phyloP scores from a whole-genome alignment of 305 asterid species.

The Solanum chacoense region DNA sequence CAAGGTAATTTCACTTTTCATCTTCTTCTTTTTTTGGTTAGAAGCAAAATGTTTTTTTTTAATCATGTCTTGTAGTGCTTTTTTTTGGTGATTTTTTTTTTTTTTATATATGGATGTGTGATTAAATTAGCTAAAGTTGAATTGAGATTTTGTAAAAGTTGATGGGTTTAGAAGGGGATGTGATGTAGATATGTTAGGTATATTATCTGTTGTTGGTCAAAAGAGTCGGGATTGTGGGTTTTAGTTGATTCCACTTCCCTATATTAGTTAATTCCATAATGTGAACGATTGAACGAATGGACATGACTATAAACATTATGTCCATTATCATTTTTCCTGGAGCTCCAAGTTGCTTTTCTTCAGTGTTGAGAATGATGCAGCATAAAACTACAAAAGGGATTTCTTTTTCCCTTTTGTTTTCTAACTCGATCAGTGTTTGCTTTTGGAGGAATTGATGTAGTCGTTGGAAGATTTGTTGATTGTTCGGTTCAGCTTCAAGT shows the following conservation, averaged over 20 bases:
- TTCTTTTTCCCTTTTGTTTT: background rate
- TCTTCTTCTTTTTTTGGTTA: background rate
- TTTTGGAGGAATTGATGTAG: background rate
- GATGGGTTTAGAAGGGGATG: background rate
- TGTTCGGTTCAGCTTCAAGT: slow-evolving; percentile 3
- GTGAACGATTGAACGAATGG: background rate
- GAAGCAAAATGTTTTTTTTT: background rate
- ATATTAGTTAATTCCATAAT: background rate
- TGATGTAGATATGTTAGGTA: background rate
- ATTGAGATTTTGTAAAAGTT: background rate
- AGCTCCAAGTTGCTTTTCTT: background rate
- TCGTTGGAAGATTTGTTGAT: background rate
- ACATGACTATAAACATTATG: background rate
- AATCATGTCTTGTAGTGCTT: background rate
- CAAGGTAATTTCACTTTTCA: background rate
- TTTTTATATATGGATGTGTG: background rate
- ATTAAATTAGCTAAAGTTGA: background rate
- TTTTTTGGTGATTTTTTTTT: background rate
- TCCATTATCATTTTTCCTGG: background rate
- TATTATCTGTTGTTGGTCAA: background rate
- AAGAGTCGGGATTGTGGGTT: background rate
- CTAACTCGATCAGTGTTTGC: background rate
- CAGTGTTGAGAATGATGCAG: background rate
- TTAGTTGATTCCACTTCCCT: background rate
- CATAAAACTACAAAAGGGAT: background rate